Percentiles rank a stretch among this genome's conserved stretches.
These are phyloP conservation scores for Phyllosticta citribraziliensis DNA, from an alignment of 2,329 filamentous ascomycete genomes.

Conservation along the genomic window DNA sequence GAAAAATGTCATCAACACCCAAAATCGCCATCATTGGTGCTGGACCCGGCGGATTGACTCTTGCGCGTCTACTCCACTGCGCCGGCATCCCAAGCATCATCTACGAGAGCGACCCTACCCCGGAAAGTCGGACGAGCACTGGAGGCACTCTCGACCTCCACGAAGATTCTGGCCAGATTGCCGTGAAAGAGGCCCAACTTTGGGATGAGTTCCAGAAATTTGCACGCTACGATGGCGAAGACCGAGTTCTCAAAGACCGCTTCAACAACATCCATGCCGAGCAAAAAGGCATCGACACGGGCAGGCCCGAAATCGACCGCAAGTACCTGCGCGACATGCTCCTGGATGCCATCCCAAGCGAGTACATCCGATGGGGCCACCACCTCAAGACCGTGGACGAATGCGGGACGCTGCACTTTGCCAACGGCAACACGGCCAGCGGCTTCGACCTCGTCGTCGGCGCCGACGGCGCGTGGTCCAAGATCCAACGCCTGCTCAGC, in stretches of 20 bases:
- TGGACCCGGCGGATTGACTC: conserved; percentile 38
- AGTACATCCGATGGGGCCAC: conserved; percentile 37
- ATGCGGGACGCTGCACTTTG: conserved; percentile 4
- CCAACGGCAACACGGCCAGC: conserved; percentile 13
- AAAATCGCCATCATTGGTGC: conserved; percentile 30
- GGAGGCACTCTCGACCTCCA: conserved; percentile 49
- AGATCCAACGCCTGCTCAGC: conserved; percentile 19
- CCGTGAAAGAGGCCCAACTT: conserved; percentile 41
- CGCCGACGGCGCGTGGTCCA: conserved; percentile 40
- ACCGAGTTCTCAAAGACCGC: conserved; percentile 37
- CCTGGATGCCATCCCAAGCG: conserved; percentile 35
- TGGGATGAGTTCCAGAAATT: conserved; percentile 41
- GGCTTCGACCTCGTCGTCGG: conserved; percentile 39
- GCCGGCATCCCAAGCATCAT: conserved; percentile 38
- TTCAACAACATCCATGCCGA: conserved; percentile 20
- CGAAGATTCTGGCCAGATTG: conserved; percentile 40
- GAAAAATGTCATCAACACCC: conserved; percentile 10
- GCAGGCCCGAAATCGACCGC: conserved; percentile 47
- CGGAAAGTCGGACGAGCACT: conserved; percentile 35
- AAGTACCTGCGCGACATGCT: conserved; percentile 36
- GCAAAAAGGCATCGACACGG: conserved; percentile 15
- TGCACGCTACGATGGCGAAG: conserved; percentile 45
- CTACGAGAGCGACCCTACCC: conserved; percentile 35
- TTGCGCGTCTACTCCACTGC: conserved; percentile 44
- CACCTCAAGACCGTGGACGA: neutral